phyloP scores from a whole-genome alignment of 1,284 basidiomycete species.

The Moesziomyces globuligerus region DNA sequence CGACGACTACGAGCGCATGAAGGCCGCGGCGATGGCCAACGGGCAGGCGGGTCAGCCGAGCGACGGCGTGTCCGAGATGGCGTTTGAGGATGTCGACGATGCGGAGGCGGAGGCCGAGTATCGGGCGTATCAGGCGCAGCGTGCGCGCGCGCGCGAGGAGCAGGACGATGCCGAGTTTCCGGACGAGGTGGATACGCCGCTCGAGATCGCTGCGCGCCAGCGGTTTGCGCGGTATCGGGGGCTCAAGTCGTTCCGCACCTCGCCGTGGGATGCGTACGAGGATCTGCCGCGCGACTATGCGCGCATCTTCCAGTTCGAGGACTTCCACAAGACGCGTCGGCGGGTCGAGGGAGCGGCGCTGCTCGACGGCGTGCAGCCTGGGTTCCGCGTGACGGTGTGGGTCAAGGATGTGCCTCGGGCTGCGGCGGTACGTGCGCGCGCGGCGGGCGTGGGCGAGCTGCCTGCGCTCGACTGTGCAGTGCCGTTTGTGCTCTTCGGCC shows the following conservation, averaged over 20 bases:
- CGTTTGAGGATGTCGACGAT: constrained; percentile 56
- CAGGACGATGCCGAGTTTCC: constrained; percentile 84
- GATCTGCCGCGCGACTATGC: constrained; percentile 94
- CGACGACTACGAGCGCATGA: constrained; percentile 89
- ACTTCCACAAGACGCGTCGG: constrained; percentile 86
- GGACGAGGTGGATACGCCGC: constrained; percentile 96
- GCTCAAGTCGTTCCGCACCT: constrained; percentile 89
- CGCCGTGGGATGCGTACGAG: constrained; percentile 97
- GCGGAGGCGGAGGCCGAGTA: constrained; percentile 76
- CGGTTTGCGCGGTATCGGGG: constrained; percentile 94
- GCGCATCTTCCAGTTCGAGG: constrained; percentile 95
- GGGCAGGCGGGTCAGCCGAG: constrained; percentile 19
- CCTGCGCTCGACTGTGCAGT: constrained; percentile 57
- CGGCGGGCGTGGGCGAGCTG: constrained; percentile 2
- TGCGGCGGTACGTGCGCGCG: constrained; percentile 55
- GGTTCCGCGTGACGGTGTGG: constrained; percentile 46
- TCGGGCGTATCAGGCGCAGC: constrained; percentile 77
- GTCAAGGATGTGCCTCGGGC: constrained; percentile 54
- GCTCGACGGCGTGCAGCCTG: constrained; percentile 55
- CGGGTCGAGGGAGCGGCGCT: constrained; percentile 71
- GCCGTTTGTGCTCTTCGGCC: constrained; percentile 81
- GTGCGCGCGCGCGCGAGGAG: constrained; percentile 81
- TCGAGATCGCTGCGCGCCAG: constrained; percentile 82
- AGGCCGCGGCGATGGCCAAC: constrained; percentile 71
- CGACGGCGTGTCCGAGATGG: constrained; percentile 27